Conservation (phyloP, 306 rosid species). For the Urtica urens region DNA sequence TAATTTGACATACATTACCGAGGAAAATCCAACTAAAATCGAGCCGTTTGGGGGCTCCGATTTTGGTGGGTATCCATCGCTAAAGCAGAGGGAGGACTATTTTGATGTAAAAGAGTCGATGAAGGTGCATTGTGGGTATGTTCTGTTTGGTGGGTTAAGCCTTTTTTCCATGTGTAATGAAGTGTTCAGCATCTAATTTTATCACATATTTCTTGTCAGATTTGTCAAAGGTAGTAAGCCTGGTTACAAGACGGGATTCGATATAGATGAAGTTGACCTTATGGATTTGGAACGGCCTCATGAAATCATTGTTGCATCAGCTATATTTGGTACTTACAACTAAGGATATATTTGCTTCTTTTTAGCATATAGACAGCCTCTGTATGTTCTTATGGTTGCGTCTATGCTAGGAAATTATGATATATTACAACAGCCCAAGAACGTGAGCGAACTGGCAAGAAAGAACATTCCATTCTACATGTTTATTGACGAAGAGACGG, state of each 20-base stretch:
- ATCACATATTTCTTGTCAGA: conserved; percentile 28
- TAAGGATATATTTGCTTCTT: conserved; percentile 3
- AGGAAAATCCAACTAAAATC: conserved; percentile 42
- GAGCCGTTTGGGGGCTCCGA: conserved; percentile 75
- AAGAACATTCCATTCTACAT: conserved; percentile 65
- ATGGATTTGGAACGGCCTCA: conserved; percentile 72
- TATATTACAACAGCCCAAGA: conserved; percentile 79
- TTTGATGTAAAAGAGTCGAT: conserved; percentile 75
- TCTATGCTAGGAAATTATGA: conserved; percentile 80
- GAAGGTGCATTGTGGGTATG: conserved; percentile 92
- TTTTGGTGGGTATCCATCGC: conserved; percentile 86
- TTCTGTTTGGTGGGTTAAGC: conserved; percentile 12
- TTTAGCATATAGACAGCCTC: not conserved
- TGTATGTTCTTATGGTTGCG: not conserved
- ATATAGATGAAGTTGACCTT: conserved; percentile 81
- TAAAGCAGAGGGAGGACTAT: conserved; percentile 67
- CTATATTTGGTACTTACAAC: conserved; percentile 58
- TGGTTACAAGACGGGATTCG: conserved; percentile 78
- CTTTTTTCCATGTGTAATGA: conserved; percentile 6
- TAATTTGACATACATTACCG: conserved; percentile 56
- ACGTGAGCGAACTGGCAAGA: conserved; percentile 57
- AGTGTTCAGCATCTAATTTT: conserved; percentile 6
- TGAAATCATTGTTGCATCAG: conserved; percentile 88
- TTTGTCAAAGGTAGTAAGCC: conserved; percentile 87
- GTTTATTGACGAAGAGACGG: conserved; percentile 92